phyloP scores from a whole-genome alignment of 1,284 basidiomycete species.

The Malassezia brasiliensis region DNA sequence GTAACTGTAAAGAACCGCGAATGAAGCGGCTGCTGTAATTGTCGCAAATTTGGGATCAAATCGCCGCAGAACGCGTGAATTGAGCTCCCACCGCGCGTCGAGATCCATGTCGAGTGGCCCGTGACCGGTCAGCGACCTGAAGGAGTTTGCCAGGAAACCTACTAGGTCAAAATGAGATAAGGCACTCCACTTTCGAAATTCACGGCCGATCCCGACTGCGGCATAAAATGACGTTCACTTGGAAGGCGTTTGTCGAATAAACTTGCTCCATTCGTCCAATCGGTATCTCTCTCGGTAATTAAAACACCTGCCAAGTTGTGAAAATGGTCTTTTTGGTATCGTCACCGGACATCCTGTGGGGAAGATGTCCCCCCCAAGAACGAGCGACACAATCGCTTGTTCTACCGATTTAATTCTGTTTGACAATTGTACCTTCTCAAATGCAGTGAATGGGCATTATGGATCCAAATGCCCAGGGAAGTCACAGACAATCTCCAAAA shows the following conservation, averaged over 20 bases:
- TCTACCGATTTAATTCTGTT: too few species aligned
- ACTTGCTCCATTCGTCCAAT: too few species aligned
- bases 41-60: constrained; percentile 68
- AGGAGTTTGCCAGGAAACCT: not conserved
- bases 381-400: too few species aligned
- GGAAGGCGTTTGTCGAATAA: too few species aligned
- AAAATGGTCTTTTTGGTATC: too few species aligned
- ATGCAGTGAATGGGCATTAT: not conserved
- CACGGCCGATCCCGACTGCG: too few species aligned
- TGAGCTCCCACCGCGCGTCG: constrained; percentile 49
- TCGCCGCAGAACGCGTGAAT: constrained; percentile 70
- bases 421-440: too few species aligned
- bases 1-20: constrained; percentile 54
- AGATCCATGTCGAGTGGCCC: constrained; percentile 17
- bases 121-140: not conserved
- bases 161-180: not conserved
- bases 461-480: not conserved
- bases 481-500: not conserved
- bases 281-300: too few species aligned
- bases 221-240: too few species aligned
- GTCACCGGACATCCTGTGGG: too few species aligned
- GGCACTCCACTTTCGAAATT: not conserved
- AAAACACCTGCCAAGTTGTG: too few species aligned
- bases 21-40: constrained; percentile 73
- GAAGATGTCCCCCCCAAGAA: too few species aligned